Base-by-base conservation (phyloP, 768 basidiomycete genomes). In the Cubamyces lactineus region DNA sequence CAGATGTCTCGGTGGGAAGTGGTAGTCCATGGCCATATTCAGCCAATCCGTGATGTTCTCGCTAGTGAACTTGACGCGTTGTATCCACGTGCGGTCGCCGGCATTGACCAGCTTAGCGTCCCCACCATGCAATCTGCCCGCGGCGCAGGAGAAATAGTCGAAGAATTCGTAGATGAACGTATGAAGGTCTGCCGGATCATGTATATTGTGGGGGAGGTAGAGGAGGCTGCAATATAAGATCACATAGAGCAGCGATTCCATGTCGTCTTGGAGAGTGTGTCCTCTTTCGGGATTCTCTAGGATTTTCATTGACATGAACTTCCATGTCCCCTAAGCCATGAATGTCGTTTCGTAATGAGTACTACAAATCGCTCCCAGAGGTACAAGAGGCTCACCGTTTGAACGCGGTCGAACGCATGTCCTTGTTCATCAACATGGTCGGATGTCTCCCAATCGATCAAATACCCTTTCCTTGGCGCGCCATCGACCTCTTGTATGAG, bases 381-480 rank as follows among this genome's bases (percentile, higher is more conserved):
- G 26, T 19, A 19, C 15, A 11, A 38, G 5, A n/a, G 17, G 46
- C 56, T 13, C 34, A 63, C 62, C 49, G 51, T 28, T 9, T 56
- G 49, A 8, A 38, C 51, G 3, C 19, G 23, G 7, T 47, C 17
- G 3, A 39, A 12, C 19, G 41, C 56, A 9, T 30, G 15, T 23
- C 56, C 57, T 1, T n/a, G 13, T 1, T 38, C 42, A 28, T 54
- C 62, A 2, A 50, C 24, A 2, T 17, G 23, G 13, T 16, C 34
- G 0, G 62, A 58, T 11, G 48, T 28, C 39, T 63, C 62, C 62
- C 62, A 63, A 24, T 63, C 62, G 46, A 63, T 56, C 5, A 59
- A 52, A 23, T 46, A 62, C 12, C 61, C 61, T 38, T 43, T 39
- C 9, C 46, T 47, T 8, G 38, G 26, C 2, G 40, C 41, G 3